Conservation (phyloP, 768 basidiomycete genomes). For the Podaxis sp. region DNA sequence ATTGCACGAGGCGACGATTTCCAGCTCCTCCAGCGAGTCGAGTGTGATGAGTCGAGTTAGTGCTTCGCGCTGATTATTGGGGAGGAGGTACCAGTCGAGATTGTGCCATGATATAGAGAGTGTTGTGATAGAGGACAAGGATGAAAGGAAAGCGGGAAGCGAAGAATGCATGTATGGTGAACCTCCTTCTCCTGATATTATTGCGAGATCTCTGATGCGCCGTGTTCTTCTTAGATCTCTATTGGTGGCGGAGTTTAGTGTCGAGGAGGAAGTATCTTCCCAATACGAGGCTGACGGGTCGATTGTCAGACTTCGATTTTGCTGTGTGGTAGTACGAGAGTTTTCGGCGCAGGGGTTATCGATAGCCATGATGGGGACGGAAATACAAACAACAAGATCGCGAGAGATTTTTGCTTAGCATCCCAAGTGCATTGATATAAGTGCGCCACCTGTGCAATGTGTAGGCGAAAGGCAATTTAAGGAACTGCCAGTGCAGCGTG, state of each 20-base stretch:
- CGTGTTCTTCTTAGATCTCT: not conserved
- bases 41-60: constrained; percentile 1
- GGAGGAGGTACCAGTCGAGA: constrained; percentile 7
- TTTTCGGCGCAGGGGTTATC: not conserved
- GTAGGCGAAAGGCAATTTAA: not conserved
- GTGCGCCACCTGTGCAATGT: not conserved
- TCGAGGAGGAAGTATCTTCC: not conserved
- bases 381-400: not conserved
- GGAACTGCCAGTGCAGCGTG: not conserved
- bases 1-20: constrained; percentile 6
- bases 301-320: constrained; percentile 1
- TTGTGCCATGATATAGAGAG: constrained; percentile 11
- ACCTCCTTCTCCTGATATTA: constrained; percentile 2
- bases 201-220: not conserved
- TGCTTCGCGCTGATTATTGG: not conserved
- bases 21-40: not conserved
- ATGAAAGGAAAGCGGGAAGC: constrained; percentile 3
- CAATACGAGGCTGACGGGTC: constrained; percentile 1
- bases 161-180: constrained; percentile 7
- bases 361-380: not conserved
- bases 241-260: not conserved
- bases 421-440: not conserved
- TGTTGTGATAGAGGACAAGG: not conserved
- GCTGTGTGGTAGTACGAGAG: not conserved
- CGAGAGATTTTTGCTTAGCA: not conserved